Evolutionary conservation across 2,329 filamentous ascomycete species (phyloP).

Genomic region (Arthrinium phaeospermum): DNA sequence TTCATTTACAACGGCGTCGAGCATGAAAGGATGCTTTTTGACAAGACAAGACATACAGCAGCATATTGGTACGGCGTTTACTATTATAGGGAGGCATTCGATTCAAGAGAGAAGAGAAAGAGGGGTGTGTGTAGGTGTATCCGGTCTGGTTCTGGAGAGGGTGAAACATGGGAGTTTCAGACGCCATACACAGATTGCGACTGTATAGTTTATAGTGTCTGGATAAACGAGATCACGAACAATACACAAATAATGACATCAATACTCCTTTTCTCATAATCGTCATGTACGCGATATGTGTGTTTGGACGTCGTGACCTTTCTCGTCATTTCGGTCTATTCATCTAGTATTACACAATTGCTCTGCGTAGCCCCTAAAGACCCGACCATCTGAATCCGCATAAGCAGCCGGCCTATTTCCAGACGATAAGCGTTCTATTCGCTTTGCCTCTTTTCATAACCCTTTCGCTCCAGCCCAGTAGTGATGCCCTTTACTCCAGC

Average conservation of each 20-base stretch:
- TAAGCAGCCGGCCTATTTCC: neutral
- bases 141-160: neutral
- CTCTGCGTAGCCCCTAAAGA: slow-evolving; percentile 5
- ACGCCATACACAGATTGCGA: neutral
- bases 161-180: neutral
- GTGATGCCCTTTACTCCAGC: slow-evolving; percentile 69
- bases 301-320: slow-evolving; percentile 11
- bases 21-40: neutral
- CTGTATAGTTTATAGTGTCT: neutral
- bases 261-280: neutral
- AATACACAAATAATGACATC: slow-evolving; percentile 5
- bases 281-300: neutral
- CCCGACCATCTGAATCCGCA: neutral
- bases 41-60: neutral
- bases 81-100: neutral
- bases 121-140: neutral
- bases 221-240: slow-evolving; percentile 13
- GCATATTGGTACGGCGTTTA: slow-evolving; percentile 3
- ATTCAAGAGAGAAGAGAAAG: no score
- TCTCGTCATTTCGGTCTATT: slow-evolving; percentile 16
- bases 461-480: neutral
- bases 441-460: neutral
- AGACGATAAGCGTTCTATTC: neutral
- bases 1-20: neutral
- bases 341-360: slow-evolving; percentile 18